These are phyloP conservation scores for Coemansia sp. DNA, from an alignment of 192 early-diverging fungal species.

Conservation along the genomic window DNA sequence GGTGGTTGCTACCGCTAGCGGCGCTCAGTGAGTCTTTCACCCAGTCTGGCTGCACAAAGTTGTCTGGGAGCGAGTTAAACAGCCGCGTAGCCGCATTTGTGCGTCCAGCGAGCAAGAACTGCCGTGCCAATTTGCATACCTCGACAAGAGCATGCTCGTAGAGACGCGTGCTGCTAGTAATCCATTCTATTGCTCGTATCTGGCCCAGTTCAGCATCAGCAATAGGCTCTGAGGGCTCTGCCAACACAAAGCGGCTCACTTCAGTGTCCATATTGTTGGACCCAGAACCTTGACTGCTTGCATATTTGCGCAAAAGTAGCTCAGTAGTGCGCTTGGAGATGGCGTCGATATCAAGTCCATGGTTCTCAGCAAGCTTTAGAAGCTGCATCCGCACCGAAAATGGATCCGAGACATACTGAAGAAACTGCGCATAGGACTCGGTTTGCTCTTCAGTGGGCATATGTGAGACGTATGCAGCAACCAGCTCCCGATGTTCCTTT, in stretches of 20 bases:
- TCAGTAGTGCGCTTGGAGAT: constrained; percentile 50
- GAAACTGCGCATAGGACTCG: constrained; percentile 56
- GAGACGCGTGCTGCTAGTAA: constrained; percentile 49
- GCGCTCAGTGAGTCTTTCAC: constrained; percentile 11
- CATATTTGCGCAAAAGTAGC: constrained; percentile 18
- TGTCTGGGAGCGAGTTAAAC: constrained; percentile 50
- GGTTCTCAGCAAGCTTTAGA: constrained; percentile 38
- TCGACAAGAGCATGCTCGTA: constrained; percentile 50
- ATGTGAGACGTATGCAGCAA: constrained; percentile 57
- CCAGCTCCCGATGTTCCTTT: constrained; percentile 39
- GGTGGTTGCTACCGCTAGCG: background rate
- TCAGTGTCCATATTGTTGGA: background rate
- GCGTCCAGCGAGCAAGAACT: constrained; percentile 56
- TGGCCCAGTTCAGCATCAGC: constrained; percentile 31
- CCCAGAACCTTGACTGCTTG: background rate
- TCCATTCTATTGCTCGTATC: constrained; percentile 63
- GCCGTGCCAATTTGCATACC: constrained; percentile 55
- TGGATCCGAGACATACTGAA: constrained; percentile 39
- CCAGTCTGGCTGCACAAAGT: constrained; percentile 53
- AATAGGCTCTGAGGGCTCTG: constrained; percentile 30
- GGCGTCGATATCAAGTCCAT: constrained; percentile 44
- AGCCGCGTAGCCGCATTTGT: constrained; percentile 51
- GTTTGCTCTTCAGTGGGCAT: constrained; percentile 53
- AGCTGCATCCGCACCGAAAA: constrained; percentile 40
- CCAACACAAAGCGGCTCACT: constrained; percentile 13